These are phyloP conservation scores for Mortierella sp. DNA, from an alignment of 371 early-diverging fungal genomes.

Conservation along the genomic window DNA sequence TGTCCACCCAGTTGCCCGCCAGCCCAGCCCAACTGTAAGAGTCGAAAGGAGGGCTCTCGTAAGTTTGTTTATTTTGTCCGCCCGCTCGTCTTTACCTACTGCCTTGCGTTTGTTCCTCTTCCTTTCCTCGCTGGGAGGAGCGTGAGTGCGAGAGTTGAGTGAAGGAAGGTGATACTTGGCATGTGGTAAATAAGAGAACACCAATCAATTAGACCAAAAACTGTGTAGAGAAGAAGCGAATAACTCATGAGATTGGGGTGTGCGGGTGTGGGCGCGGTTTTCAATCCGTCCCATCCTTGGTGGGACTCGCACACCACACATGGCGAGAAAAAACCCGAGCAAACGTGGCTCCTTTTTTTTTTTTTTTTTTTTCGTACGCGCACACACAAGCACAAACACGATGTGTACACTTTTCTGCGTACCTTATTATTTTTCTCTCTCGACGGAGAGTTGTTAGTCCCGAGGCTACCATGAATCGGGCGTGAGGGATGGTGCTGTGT, in stretches of 20 bases:
- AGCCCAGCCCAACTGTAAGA: not conserved
- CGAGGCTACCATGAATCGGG: no score
- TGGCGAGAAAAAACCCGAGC: not conserved
- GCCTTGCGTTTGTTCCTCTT: not conserved
- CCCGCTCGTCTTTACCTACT: not conserved
- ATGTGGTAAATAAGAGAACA: not conserved
- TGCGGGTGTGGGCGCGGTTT: not conserved
- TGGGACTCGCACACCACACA: not conserved
- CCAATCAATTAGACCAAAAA: not conserved
- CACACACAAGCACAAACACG: no score
- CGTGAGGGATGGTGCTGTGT: no score
- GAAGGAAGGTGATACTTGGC: not conserved
- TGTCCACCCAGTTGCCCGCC: no score
- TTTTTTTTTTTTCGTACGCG: no score
- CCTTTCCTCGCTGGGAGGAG: not conserved
- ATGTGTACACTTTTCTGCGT: no score
- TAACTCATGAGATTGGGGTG: not conserved
- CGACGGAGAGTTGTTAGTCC: no score
- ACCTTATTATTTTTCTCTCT: no score
- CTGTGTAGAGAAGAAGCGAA: no score
- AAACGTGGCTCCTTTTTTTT: no score
- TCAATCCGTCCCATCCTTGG: not conserved
- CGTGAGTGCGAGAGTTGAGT: not conserved
- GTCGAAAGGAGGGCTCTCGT: not conserved
- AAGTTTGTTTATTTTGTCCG: not conserved